Evolutionary conservation across 2,329 filamentous ascomycete genomes (phyloP), one percentile per base, ranked within the genome.

Genomic region (Juglanconis sp.): DNA sequence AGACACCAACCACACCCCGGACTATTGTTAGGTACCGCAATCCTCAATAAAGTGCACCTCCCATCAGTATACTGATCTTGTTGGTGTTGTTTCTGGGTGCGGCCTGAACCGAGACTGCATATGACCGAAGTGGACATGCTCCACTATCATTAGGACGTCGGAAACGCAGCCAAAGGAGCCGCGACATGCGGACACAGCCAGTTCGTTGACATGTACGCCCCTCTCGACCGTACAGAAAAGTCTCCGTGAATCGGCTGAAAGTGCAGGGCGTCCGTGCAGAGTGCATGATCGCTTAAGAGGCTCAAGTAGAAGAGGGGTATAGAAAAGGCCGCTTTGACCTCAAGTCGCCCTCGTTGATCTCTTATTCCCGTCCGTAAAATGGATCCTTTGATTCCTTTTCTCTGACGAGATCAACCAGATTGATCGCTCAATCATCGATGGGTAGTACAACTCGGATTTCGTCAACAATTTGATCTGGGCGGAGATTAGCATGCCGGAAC

Each of bases 371-470:
- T 42, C 5, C 38, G 38, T 10, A 11, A 42, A 13, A 15, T 5
- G 38, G 10, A 11, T 42, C 10, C 6, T 42, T 15, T 10, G 10
- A 11, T 38, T 38, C 11, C 11, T 42, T 5, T 4, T 42, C 38
- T 42, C 38, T 42, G 38, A n/a, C n/a, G 10, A 42, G 38, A 13
- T 36, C 10, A 3, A 8, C n/a, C 0, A 10, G n/a, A 11, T 24
- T n/a, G 24, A n/a, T 34, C 31, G n/a, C 13, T 60, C 50, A 60
- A 42, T 64, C 59, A 8, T 59, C 59, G 17, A 62, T 62, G 46
- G 59, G 59, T 24, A 62, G 56, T 36, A 64, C 62, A 15, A 63
- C 60, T 30, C 62, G 59, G 48, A 53, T 50, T 15, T 56, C 59
- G 31, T 59, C 56, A 4, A 31, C 48, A 38, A 62, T 57, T 55